Base-by-base conservation (phyloP, 148 eudicot species). In the Fagopyrum esculentum region DNA sequence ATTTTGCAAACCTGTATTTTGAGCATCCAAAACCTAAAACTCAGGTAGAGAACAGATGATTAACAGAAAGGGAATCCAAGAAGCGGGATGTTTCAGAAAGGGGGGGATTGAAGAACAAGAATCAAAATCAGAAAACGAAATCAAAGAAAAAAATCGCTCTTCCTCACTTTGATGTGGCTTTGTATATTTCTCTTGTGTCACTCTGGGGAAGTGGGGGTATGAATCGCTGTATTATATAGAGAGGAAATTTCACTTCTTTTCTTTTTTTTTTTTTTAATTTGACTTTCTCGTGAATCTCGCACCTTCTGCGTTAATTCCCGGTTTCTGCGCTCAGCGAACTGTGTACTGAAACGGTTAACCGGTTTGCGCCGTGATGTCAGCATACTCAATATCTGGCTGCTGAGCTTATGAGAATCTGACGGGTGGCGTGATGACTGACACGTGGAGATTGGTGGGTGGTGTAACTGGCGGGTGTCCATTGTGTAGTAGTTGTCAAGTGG, bases 21-120 rank as follows among this genome's bases (percentile, higher is more conserved):
- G 45, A 73, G 13, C 46, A 73, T 52, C 61, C 76, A 73, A 73
- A 73, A 73, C 59, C 61, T 22, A 12, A 73, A 73, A 73, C 64
- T 73, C 44, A 48, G 48, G 52, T 17, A 47, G 73, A 51, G 40
- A 71, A 35, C 16, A 69, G 72, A 51, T 73, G 75, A 73, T 52
- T 50, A 29, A 74, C 66, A 74, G 76, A 74, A 74, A 52, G 66
- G 76, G 68, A 56, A 22, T 51, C 49, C 66, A 40, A 74, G 76
- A 56, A 56, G 76, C 46, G 76, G 61, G 64, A 54, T 26, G 64
- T 47, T 72, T 3, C 56, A 72, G 48, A 52, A 6, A n/a, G n/a
- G 47, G 75, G 45, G 60, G 45, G 75, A 17, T 35, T 35, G 73
- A 70, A 73, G 61, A 51, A 50, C 9, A 35, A 29, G 26, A 29